These are phyloP conservation scores for Bipolaris bicolor DNA, from an alignment of 2,329 filamentous ascomycete species.

Conservation along the genomic window DNA sequence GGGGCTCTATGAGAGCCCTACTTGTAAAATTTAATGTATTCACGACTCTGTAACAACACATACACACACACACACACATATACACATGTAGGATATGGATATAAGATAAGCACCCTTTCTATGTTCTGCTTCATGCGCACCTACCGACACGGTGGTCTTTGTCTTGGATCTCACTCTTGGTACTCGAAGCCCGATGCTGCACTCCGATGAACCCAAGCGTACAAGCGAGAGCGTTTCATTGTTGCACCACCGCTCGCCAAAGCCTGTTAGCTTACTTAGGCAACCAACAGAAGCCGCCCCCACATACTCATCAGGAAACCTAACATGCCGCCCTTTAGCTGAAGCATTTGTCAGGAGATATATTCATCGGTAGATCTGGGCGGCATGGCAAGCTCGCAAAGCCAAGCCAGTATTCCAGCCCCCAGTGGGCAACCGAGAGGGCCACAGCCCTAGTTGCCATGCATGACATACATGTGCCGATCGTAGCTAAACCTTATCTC, in stretches of 20 bases:
- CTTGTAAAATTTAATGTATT: constrained; percentile 15
- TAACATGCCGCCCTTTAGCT: neutral
- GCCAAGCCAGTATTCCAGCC: neutral
- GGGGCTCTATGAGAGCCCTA: neutral
- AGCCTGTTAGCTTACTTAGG: constrained; percentile 4
- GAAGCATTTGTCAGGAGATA: neutral
- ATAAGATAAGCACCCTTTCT: neutral
- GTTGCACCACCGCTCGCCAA: constrained; percentile 11
- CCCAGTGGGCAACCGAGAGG: neutral
- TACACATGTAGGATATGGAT: constrained; percentile 15
- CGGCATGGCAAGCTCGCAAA: neutral
- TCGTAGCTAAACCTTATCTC: constrained; percentile 7
- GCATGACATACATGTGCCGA: constrained; percentile 5
- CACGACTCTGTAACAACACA: constrained; percentile 19
- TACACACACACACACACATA: neutral
- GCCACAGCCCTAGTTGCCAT: constrained; percentile 1
- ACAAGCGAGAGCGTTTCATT: constrained; percentile 8
- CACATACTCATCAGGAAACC: constrained; percentile 5
- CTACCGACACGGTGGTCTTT: neutral
- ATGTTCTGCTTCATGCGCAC: neutral
- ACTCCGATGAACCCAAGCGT: neutral
- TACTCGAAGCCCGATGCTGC: neutral
- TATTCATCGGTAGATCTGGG: neutral
- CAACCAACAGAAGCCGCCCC: neutral
- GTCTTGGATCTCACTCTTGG: neutral